Conservation (phyloP, 23 red algal species). For the Gracilaria gracilis region DNA sequence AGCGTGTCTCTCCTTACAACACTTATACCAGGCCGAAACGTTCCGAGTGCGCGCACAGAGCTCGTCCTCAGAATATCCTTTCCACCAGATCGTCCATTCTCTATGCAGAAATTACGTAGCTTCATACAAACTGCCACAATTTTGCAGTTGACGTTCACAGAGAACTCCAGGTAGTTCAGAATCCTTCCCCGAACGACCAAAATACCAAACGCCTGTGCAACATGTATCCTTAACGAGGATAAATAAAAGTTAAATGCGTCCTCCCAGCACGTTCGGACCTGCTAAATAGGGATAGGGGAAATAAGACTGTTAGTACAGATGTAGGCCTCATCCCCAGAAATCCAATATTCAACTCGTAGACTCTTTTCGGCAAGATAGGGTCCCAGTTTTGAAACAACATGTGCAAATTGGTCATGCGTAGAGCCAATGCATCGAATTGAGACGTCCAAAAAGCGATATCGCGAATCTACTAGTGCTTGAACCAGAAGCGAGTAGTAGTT, state of each 20-base stretch:
- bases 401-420: constrained; percentile 12
- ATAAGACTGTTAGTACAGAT: constrained; percentile 22
- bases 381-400: constrained; percentile 3
- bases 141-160: not conserved
- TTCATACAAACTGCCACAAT: constrained; percentile 8
- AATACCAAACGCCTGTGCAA: constrained; percentile 27
- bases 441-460: constrained; percentile 24
- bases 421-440: constrained; percentile 22
- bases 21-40: not conserved
- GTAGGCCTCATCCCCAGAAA: constrained; percentile 19
- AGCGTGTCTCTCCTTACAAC: not conserved
- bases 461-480: constrained; percentile 31
- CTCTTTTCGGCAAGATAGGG: not conserved
- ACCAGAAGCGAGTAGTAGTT: constrained; percentile 8
- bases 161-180: constrained; percentile 9
- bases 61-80: not conserved
- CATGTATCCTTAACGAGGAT: constrained; percentile 14
- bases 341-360: constrained; percentile 13
- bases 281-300: not conserved
- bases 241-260: constrained; percentile 24
- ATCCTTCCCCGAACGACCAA: not conserved
- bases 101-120: constrained; percentile 7
- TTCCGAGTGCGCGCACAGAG: not conserved
- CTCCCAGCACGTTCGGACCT: not conserved
- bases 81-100: not conserved